These are phyloP conservation scores for Verticillium nubilum DNA, from an alignment of 2,329 filamentous ascomycete species.

Conservation along the genomic window DNA sequence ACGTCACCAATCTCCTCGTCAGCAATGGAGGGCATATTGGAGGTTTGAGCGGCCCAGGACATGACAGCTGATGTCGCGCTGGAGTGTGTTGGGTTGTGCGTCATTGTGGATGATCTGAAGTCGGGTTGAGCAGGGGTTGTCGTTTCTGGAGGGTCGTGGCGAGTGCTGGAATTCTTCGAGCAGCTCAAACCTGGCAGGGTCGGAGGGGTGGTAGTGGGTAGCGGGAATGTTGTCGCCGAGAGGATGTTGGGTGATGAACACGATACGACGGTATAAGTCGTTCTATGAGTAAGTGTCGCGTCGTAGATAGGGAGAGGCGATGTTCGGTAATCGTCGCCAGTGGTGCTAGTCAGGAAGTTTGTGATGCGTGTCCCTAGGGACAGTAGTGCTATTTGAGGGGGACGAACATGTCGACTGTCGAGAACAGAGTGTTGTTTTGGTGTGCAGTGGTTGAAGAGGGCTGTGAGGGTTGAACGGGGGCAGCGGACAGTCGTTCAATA, in stretches of 20 bases:
- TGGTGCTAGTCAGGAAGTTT: background rate
- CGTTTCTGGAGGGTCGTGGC: background rate
- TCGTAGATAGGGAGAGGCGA: background rate
- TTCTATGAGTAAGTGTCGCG: conserved; percentile 2
- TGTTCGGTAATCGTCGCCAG: background rate
- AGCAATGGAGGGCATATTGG: conserved; percentile 34
- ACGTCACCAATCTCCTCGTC: conserved; percentile 68
- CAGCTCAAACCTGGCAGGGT: background rate
- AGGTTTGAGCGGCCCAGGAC: conserved; percentile 37
- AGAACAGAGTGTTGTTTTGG: conserved; percentile 3
- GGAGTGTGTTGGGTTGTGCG: conserved; percentile 28
- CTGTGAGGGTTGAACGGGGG: background rate
- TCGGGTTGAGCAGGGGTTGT: background rate
- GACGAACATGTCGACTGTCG: conserved; percentile 18
- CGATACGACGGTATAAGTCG: background rate
- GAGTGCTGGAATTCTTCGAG: background rate
- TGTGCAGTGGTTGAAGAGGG: conserved; percentile 1
- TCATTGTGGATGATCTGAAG: conserved; percentile 21
- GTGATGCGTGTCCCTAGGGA: conserved; percentile 37
- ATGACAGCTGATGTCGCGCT: conserved; percentile 35
- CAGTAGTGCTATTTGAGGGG: conserved; percentile 30
- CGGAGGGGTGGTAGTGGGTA: background rate
- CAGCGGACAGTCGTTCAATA: background rate
- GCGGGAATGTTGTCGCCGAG: background rate
- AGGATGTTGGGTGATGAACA: no score